phyloP scores from a whole-genome alignment of 805 yeast species.

The Clavispora asparagi region DNA sequence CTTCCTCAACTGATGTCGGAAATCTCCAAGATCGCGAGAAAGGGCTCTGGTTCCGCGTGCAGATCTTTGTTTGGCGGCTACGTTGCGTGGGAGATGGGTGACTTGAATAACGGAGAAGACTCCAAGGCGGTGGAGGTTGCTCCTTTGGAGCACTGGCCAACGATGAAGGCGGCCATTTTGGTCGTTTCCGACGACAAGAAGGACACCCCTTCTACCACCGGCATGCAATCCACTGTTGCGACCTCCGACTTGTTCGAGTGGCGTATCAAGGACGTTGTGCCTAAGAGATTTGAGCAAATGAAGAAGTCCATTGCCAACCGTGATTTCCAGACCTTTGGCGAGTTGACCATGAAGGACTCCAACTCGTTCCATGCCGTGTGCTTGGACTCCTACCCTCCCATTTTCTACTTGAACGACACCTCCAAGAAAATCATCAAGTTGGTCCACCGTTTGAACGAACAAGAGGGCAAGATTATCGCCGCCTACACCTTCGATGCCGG shows the following conservation, averaged over 20 bases:
- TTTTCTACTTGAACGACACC: conserved; percentile 42
- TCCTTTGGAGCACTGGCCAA: conserved; percentile 82
- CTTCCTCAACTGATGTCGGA: conserved; percentile 84
- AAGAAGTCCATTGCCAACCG: conserved; percentile 64
- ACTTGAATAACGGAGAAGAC: conserved; percentile 69
- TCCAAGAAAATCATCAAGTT: conserved; percentile 17
- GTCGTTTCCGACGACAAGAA: conserved; percentile 93
- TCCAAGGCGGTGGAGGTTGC: conserved; percentile 93
- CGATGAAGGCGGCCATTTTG: conserved; percentile 81
- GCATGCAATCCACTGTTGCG: conserved; percentile 92
- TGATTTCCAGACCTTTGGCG: conserved; percentile 78
- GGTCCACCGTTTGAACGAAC: conserved; percentile 63
- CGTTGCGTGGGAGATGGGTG: conserved; percentile 99
- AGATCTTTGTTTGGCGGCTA: conserved; percentile 95
- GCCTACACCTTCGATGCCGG: conserved; percentile 99
- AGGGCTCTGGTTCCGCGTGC: conserved; percentile 98
- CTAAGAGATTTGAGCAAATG: conserved; percentile 80
- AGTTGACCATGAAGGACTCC: conserved; percentile 92
- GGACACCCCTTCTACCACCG: conserved; percentile 90
- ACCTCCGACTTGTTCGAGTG: conserved; percentile 83
- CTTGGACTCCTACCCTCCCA: conserved; percentile 92
- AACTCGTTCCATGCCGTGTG: conserved; percentile 99
- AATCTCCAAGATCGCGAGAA: conserved; percentile 89
- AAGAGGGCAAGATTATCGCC: conserved; percentile 65
- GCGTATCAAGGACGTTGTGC: conserved; percentile 80